Conservation (phyloP, 148 eudicot species). For the Polygonum aviculare region DNA sequence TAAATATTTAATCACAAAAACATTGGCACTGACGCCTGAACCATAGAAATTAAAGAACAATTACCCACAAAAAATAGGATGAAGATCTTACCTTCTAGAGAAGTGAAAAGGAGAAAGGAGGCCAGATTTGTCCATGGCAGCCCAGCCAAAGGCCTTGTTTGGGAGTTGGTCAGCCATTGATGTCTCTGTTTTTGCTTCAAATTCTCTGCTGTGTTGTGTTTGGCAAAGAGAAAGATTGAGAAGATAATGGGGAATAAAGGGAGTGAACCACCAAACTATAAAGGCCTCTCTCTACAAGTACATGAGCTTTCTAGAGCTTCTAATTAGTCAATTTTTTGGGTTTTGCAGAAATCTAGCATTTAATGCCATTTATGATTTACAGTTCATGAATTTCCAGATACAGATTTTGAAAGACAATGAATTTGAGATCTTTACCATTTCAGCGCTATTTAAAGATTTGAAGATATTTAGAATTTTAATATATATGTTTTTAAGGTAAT, state of each 20-base stretch:
- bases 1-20: neutral
- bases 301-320: neutral
- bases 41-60: neutral
- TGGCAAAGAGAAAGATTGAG: neutral
- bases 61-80: neutral
- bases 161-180: slow-evolving; percentile 28
- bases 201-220: neutral
- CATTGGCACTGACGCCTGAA: neutral
- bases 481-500: too few relatives aligned
- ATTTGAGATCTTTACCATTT: neutral
- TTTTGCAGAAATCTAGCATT: neutral
- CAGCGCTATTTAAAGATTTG: too few relatives aligned
- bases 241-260: neutral
- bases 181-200: neutral
- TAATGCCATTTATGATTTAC: neutral
- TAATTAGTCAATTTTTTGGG: neutral
- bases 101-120: slow-evolving; percentile 48
- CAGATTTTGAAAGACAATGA: neutral
- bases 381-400: neutral
- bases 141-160: slow-evolving; percentile 46
- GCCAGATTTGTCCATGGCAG: slow-evolving; percentile 51
- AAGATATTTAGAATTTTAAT: too few relatives aligned
- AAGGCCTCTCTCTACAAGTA: neutral
- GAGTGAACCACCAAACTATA: neutral
- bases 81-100: slow-evolving; percentile 34